A percentile compares a stretch with the other conserved stretches of the same genome.
Evolutionary conservation across 169 alveolate species (phyloP).

Genomic region (Eimeria acervulina): DNA sequence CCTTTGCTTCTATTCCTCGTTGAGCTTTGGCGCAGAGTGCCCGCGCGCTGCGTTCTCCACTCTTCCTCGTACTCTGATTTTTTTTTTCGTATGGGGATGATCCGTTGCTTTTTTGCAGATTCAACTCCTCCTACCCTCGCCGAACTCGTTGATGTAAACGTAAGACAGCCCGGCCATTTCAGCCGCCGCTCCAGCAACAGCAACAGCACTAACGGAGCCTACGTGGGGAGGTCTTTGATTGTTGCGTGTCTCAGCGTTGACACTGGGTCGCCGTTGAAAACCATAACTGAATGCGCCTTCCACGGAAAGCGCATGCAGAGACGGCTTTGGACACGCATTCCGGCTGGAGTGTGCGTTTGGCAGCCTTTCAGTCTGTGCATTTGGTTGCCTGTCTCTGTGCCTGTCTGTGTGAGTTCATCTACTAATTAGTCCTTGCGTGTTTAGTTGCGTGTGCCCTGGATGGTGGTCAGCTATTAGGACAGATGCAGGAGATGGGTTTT

Average conservation of each 20-base stretch:
- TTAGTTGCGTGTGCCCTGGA: not conserved
- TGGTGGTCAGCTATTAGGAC: constrained; percentile 43
- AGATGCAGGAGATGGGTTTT: constrained; percentile 85
- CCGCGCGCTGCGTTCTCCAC: not conserved
- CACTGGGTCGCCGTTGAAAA: not conserved
- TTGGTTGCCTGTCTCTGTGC: not conserved
- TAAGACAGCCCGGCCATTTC: not conserved
- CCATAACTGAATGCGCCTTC: not conserved
- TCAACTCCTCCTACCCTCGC: not conserved
- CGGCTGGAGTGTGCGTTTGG: no score
- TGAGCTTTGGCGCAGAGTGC: not conserved
- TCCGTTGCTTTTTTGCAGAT: not conserved
- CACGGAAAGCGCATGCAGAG: not conserved
- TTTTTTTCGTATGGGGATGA: not conserved
- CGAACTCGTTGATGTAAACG: constrained; percentile 2
- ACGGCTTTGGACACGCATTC: not conserved
- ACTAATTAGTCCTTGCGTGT: not conserved
- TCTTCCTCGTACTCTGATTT: not conserved
- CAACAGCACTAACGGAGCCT: not conserved
- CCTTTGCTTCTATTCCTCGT: not conserved
- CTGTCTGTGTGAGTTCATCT: not conserved
- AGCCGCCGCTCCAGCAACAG: constrained; percentile 1
- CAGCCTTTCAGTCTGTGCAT: not conserved
- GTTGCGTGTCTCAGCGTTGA: not conserved
- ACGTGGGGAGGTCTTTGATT: not conserved